Evolutionary conservation across 1,284 basidiomycete genomes (phyloP), one percentile per base, ranked within the genome.

Genomic region (Phylloboletellus chloephorus): DNA sequence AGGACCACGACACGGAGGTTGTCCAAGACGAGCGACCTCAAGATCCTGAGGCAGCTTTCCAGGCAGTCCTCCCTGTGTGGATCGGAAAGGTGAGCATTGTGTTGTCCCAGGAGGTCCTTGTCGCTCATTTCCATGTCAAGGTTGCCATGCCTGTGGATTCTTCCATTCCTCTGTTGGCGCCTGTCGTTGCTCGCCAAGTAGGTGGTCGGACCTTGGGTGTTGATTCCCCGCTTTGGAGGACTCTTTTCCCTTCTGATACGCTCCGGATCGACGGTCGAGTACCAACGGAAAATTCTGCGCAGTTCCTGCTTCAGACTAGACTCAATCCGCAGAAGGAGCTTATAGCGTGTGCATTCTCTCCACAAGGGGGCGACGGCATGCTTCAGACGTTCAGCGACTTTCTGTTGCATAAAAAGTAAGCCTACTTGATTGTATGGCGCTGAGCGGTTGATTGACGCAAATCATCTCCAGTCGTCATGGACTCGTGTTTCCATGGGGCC

Each of bases 401-500:
- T 51, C 70, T 92, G 42, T 68, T 85, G 25, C 68, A 69, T 0
- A 87, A 88, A 72, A 78, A 78, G 89, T 92, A 58, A 56, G 86
- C 72, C 5, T 33, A 16, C n/a, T 35, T 40, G 34, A 39, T 41
- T 28, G 24, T 37, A 20, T 2, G 28, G 21, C 7, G 37, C 39
- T 37, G 24, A 3, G 31, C 37, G 3, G 15, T 46, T 47, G 32
- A 47, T 41, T 47, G 8, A 58, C 29, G 2, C 21, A 7, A 19
- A 4, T 41, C 26, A 30, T 37, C 10, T 30, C n/a, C 31, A 92
- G 89, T 44, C 89, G 91, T 16, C 87, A 93, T 61, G 90, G 84
- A 7, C 71, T 93, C 10, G 77, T 88, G 25, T 88, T 89, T 49
- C 91, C 90, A 9, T 92, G 89, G 82, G 85, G 84, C 4, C 70